Base-by-base conservation (phyloP, 805 yeast genomes). In the Ogataea paradorogensis region DNA sequence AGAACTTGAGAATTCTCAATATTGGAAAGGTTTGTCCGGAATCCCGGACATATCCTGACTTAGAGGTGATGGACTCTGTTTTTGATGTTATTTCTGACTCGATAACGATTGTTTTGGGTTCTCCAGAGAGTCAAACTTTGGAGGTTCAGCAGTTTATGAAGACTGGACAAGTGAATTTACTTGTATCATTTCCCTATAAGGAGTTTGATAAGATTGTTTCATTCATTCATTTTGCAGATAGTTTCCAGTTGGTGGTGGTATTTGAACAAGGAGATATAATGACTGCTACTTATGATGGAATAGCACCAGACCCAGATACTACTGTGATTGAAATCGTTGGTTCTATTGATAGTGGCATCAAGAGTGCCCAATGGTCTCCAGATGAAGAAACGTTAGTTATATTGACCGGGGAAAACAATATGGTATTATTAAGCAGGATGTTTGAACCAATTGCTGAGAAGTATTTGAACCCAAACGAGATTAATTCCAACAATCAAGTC, bases 351-450 rank as follows among this genome's bases (percentile, higher is more conserved):
- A 74, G 72, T 24, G 91, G 90, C 0, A 65, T 91, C 11, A 53
- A 62, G 30, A 80, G 86, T 13, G 90, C 96, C 0, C 52, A 64
- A 15, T 93, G 98, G 98, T 82, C 95, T 9, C 83, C 83, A 5
- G 97, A 93, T 58, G 96, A 90, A 53, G 98, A 93, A 60, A 76
- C 89, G 0, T 65, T 91, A 37, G 78, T 82, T 2, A 49, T 93
- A 14, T 73, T 83, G 11, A 84, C 96, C 0, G 63, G 53, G 9
- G 84, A 79, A 33, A 65, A 70, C 38, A 82, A 78, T 36, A 62
- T 87, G 8, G 64, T 87, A 0, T 54, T 90, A 15, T 69, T 93
- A 38, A 82, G 90, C 27, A 73, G 95, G 47, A 66, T 74, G 30
- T 84, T 89, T 48, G 97, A 91, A 49, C 86, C 90, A 1, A 71